A percentile compares a stretch with the other conserved stretches of the same genome.
Conservation (phyloP, 1,139 yeast genomes). For the Pichia kudriavzevii region DNA sequence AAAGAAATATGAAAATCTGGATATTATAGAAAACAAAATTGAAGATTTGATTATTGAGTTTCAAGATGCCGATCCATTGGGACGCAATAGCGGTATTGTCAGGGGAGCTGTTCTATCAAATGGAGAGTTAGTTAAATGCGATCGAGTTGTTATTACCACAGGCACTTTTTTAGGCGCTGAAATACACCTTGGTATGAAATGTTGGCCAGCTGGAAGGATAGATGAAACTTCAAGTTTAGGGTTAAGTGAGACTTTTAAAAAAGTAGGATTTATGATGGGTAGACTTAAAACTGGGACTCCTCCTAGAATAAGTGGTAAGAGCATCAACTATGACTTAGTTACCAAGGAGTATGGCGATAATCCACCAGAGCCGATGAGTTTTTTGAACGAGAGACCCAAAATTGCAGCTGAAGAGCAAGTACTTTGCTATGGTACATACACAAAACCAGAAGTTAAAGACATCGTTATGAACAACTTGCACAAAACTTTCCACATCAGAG, state of each 20-base stretch:
- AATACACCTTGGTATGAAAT: constrained; percentile 78
- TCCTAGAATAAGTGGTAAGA: constrained; percentile 66
- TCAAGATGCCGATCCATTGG: constrained; percentile 26
- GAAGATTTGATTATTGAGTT: constrained; percentile 71
- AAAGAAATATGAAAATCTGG: constrained; percentile 48
- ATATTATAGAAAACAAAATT: constrained; percentile 66
- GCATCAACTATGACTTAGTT: constrained; percentile 60
- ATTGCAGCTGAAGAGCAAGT: constrained; percentile 54
- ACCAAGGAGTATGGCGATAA: constrained; percentile 69
- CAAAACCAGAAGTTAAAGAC: constrained; percentile 70
- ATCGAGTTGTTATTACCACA: constrained; percentile 79
- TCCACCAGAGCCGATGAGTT: constrained; percentile 88
- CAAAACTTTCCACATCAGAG: constrained; percentile 82
- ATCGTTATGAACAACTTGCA: constrained; percentile 64
- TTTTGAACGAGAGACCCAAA: constrained; percentile 58
- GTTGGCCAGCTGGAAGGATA: constrained; percentile 84
- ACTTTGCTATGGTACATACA: constrained; percentile 68
- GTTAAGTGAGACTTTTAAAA: constrained; percentile 64
- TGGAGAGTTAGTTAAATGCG: constrained; percentile 54
- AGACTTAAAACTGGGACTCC: constrained; percentile 97
- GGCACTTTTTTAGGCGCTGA: constrained; percentile 95
- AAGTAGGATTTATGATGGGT: constrained; percentile 78
- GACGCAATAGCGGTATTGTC: constrained; percentile 39
- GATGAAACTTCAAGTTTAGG: constrained; percentile 94
- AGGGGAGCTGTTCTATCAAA: constrained; percentile 67